Evolutionary conservation across 2,329 filamentous ascomycete genomes (phyloP).

Genomic region (Gyromitra esculenta): DNA sequence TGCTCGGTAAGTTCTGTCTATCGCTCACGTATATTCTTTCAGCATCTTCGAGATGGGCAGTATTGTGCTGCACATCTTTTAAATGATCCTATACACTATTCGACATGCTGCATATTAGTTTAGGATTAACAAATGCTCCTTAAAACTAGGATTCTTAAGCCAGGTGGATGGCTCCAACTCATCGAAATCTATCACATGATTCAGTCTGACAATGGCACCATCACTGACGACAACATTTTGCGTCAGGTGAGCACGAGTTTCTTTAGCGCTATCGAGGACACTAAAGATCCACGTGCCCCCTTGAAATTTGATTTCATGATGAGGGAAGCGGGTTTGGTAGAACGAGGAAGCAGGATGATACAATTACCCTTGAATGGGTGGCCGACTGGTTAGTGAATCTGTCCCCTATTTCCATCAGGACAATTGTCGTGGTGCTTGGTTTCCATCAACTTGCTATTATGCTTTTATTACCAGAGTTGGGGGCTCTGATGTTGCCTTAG

Average conservation of each 20-base stretch:
- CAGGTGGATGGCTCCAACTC: slow-evolving; percentile 86
- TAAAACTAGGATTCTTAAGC: slow-evolving; percentile 69
- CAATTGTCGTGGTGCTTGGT: background rate
- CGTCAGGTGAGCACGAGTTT: slow-evolving; percentile 69
- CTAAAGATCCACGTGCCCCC: slow-evolving; percentile 74
- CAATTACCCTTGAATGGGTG: slow-evolving; percentile 75
- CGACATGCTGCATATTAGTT: background rate
- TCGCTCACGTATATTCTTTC: background rate
- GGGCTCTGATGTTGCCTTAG: background rate
- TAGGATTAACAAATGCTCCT: slow-evolving; percentile 19
- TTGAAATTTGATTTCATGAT: slow-evolving; percentile 70
- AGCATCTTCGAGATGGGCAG: background rate
- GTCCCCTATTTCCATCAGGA: slow-evolving; percentile 1
- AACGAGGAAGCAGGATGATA: slow-evolving; percentile 73
- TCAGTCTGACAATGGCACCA: slow-evolving; percentile 84
- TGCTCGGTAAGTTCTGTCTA: slow-evolving; percentile 60
- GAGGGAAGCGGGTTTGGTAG: slow-evolving; percentile 71
- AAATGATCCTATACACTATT: background rate
- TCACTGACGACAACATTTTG: slow-evolving; percentile 74
- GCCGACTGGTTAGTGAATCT: slow-evolving; percentile 68
- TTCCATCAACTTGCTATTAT: background rate
- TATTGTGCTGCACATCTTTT: background rate
- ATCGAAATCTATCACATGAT: slow-evolving; percentile 86
- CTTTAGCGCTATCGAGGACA: slow-evolving; percentile 69
- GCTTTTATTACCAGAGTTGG: background rate